Conservation (phyloP, 495 filamentous ascomycete species). For the Hyaloscypha hepaticicola region DNA sequence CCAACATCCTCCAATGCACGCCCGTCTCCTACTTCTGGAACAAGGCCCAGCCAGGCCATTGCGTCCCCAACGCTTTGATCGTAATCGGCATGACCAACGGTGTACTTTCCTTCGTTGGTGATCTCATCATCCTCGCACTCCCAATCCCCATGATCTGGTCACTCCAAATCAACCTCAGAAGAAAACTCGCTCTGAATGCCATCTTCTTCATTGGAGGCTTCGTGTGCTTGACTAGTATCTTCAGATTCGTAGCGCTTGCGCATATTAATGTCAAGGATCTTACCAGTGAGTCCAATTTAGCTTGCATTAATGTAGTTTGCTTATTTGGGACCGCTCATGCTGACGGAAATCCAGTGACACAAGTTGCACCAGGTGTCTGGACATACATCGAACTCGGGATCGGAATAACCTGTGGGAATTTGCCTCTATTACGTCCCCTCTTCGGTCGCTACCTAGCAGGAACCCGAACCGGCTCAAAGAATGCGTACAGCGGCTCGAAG, state of each 20-base stretch:
- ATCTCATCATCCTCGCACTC: slow-evolving; percentile 38
- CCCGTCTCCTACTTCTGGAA: slow-evolving; percentile 38
- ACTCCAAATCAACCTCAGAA: slow-evolving; percentile 36
- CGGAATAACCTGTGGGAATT: slow-evolving; percentile 33
- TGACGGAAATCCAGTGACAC: slow-evolving; percentile 7
- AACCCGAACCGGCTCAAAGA: neutral
- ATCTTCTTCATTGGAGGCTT: slow-evolving; percentile 38
- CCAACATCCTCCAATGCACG: slow-evolving; percentile 37
- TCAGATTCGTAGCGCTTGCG: slow-evolving; percentile 14
- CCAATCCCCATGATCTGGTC: slow-evolving; percentile 43
- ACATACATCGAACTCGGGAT: slow-evolving; percentile 35
- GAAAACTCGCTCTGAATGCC: slow-evolving; percentile 33
- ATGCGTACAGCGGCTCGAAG: neutral
- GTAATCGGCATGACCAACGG: slow-evolving; percentile 13
- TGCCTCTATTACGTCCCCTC: slow-evolving; percentile 33
- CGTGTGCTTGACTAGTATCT: slow-evolving; percentile 12
- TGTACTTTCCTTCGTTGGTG: slow-evolving; percentile 29
- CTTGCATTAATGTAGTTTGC: too few species aligned
- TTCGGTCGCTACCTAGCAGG: slow-evolving; percentile 14
- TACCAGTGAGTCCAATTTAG: slow-evolving; percentile 15
- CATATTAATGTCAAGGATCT: slow-evolving; percentile 13
- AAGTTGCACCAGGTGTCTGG: slow-evolving; percentile 30
- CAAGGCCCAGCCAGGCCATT: slow-evolving; percentile 33
- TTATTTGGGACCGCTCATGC: neutral
- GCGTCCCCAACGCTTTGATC: slow-evolving; percentile 27